These are phyloP conservation scores for Sonneratia alba DNA, from an alignment of 345 rosid species.

Conservation along the genomic window DNA sequence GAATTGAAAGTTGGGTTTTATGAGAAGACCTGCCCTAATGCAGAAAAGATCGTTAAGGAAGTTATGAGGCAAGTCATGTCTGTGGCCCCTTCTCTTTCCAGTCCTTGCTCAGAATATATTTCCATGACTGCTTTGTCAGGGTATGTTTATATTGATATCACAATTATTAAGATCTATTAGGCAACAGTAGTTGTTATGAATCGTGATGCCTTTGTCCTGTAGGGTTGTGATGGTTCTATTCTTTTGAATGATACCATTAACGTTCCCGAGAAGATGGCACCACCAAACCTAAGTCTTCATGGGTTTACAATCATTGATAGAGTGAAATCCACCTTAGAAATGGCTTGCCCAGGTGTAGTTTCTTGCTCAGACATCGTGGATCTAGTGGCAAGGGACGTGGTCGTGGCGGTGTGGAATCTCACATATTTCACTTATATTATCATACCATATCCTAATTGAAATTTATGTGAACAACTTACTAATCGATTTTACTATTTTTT, in stretches of 20 bases:
- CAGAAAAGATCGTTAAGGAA: no score
- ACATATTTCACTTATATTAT: no score
- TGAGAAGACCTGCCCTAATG: no score
- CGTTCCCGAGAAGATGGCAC: constrained; percentile 37
- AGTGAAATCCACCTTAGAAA: constrained; percentile 47
- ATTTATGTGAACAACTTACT: neutral
- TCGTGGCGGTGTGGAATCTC: constrained; percentile 24
- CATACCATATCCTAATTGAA: no score
- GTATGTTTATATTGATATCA: constrained; percentile 18
- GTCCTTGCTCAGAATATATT: constrained; percentile 56
- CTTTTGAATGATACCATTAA: constrained; percentile 40
- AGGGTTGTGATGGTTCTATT: constrained; percentile 91
- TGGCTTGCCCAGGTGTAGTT: constrained; percentile 59
- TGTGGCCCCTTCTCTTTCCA: constrained; percentile 35
- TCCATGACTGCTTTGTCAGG: constrained; percentile 74
- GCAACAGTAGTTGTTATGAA: neutral
- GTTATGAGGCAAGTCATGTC: constrained; percentile 20
- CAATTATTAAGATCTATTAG: neutral
- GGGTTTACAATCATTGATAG: constrained; percentile 52
- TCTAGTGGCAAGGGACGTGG: constrained; percentile 48
- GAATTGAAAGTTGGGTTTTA: no score
- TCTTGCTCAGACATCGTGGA: constrained; percentile 75
- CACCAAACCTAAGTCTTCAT: constrained; percentile 47
- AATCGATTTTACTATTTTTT: neutral
- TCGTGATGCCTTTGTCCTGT: neutral